Evolutionary conservation across 2,329 filamentous ascomycete genomes (phyloP).

Genomic region (Colletotrichum brevisporum): DNA sequence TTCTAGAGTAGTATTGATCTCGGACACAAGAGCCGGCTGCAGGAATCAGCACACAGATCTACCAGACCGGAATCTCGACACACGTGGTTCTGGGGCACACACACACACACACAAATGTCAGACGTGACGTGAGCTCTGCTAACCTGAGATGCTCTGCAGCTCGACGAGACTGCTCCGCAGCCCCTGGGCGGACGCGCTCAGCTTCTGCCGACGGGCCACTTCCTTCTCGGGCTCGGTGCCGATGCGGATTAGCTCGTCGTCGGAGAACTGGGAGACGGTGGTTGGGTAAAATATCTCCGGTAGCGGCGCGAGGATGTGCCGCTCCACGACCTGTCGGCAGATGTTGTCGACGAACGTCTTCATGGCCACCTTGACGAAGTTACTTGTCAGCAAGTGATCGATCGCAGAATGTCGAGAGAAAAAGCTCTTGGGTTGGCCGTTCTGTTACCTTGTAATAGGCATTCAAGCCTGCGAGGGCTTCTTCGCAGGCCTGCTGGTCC

Average conservation of each 20-base stretch:
- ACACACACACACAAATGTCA: no score
- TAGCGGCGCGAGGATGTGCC: conserved; percentile 41
- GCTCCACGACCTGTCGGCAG: conserved; percentile 43
- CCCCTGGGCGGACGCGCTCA: neutral
- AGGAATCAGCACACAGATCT: no score
- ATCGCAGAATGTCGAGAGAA: no score
- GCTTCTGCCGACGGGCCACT: conserved; percentile 14
- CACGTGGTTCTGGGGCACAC: no score
- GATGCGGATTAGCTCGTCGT: conserved; percentile 29
- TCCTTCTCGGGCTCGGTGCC: conserved; percentile 28
- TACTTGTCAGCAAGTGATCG: no score
- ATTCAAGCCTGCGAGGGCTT: conserved; percentile 40
- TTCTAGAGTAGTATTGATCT: no score
- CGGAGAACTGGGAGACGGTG: neutral
- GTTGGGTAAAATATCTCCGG: conserved; percentile 22
- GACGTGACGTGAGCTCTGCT: neutral
- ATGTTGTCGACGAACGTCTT: conserved; percentile 46
- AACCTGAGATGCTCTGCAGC: conserved; percentile 14
- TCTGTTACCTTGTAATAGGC: conserved; percentile 44
- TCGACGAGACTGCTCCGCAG: conserved; percentile 18
- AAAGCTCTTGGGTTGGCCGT: no score
- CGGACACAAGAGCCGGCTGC: neutral
- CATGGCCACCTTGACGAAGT: conserved; percentile 16
- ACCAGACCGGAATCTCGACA: no score
- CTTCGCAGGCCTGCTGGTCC: conserved; percentile 42